A percentile compares a stretch with the other conserved stretches of the same genome.
phyloP scores from a whole-genome alignment of 1,284 basidiomycete genomes.

The Pisolithus thermaeus region DNA sequence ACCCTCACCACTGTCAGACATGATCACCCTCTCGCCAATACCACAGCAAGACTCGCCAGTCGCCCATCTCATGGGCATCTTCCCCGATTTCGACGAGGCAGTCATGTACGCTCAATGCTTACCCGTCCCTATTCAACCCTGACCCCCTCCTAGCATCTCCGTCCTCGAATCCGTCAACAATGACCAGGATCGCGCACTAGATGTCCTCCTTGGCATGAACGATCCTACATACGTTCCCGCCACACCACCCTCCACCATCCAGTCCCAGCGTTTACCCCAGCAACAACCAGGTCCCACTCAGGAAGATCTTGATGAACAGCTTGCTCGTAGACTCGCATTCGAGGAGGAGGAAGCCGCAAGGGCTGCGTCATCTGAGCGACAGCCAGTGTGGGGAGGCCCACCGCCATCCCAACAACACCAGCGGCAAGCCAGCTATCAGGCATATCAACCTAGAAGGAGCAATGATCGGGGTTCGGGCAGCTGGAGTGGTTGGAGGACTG shows the following conservation, averaged over 20 bases:
- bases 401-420: conserved; percentile 14
- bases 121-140: not conserved
- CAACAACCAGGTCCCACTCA: conserved; percentile 41
- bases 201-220: conserved; percentile 71
- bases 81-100: conserved; percentile 71
- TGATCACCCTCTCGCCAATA: conserved; percentile 9
- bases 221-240: conserved; percentile 62
- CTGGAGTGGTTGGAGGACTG: conserved; percentile 3
- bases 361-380: conserved; percentile 23
- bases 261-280: not conserved
- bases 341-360: conserved; percentile 52
- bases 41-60: conserved; percentile 40
- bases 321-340: conserved; percentile 62
- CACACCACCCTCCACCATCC: conserved; percentile 9
- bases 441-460: conserved; percentile 21
- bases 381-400: conserved; percentile 10
- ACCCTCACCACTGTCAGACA: not conserved
- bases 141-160: conserved; percentile 39
- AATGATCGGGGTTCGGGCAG: not conserved
- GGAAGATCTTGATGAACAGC: conserved; percentile 67
- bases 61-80: conserved; percentile 59
- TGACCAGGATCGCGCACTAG: conserved; percentile 66
- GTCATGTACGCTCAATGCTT: conserved; percentile 45
- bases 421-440: conserved; percentile 10
- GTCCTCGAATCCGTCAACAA: conserved; percentile 63